phyloP scores from a whole-genome alignment of 768 basidiomycete species.

The Auricularia sp. region DNA sequence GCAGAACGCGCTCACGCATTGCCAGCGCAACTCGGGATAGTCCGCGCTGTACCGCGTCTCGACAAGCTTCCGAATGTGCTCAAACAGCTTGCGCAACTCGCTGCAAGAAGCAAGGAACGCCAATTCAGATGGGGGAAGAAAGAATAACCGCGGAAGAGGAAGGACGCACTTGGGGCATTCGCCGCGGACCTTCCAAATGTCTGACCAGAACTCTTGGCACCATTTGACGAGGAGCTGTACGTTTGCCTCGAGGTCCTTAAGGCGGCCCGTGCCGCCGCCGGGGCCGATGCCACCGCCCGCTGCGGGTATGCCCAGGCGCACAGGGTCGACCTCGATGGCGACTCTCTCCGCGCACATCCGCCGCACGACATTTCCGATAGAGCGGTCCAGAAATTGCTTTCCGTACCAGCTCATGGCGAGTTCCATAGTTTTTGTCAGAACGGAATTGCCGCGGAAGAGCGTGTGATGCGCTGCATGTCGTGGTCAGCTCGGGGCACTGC shows the following conservation, averaged over 20 bases:
- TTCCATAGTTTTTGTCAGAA: constrained; percentile 57
- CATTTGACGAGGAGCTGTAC: constrained; percentile 63
- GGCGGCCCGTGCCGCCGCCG: constrained; percentile 37
- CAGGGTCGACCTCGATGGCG: constrained; percentile 74
- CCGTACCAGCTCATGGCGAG: constrained; percentile 75
- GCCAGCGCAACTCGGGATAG: constrained; percentile 50
- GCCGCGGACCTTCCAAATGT: constrained; percentile 62
- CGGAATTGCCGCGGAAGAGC: constrained; percentile 53
- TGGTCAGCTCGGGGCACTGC: not conserved
- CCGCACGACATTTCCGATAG: constrained; percentile 62
- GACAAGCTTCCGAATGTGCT: constrained; percentile 60
- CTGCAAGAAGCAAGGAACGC: constrained; percentile 27
- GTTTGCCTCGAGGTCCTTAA: constrained; percentile 56
- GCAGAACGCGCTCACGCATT: constrained; percentile 81
- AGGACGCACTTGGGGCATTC: constrained; percentile 65
- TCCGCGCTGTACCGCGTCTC: constrained; percentile 33
- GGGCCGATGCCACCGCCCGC: constrained; percentile 34
- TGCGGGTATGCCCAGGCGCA: constrained; percentile 26
- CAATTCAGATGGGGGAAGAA: constrained; percentile 7
- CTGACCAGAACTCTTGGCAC: constrained; percentile 73
- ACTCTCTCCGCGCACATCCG: constrained; percentile 63
- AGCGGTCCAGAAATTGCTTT: constrained; percentile 68
- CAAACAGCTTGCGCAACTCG: constrained; percentile 62
- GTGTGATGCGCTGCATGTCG: constrained; percentile 55
- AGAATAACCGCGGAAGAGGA: not conserved